Percentiles rank a stretch among this genome's conserved stretches.
phyloP scores from a whole-genome alignment of 352 stramenopile genomes.

The Stramenopiles sp. region DNA sequence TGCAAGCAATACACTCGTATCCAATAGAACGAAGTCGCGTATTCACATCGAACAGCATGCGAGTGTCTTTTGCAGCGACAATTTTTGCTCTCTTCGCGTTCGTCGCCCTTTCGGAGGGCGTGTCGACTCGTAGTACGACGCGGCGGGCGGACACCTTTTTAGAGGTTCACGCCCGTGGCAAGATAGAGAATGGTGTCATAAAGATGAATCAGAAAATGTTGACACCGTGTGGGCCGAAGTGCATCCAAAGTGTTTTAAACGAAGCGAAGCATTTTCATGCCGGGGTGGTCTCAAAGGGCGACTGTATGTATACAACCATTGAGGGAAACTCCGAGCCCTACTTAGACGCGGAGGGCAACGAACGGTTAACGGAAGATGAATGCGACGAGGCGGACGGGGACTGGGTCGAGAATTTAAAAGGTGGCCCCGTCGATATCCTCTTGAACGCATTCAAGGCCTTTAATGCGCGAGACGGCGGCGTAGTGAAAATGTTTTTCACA shows the following conservation, averaged over 20 bases:
- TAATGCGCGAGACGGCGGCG: neutral
- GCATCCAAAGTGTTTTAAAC: neutral
- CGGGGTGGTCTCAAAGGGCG: neutral
- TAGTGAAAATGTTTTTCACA: neutral
- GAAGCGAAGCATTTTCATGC: neutral
- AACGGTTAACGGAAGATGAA: neutral
- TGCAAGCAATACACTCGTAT: too few species aligned
- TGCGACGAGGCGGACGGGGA: neutral
- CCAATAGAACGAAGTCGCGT: too few species aligned
- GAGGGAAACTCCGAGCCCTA: neutral
- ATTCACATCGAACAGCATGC: too few species aligned
- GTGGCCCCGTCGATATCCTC: neutral
- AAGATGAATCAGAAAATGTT: too few species aligned
- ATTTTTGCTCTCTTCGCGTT: too few species aligned
- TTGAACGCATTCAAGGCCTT: neutral
- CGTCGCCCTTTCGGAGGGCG: too few species aligned
- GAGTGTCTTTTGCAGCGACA: too few species aligned
- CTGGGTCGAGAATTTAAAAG: neutral
- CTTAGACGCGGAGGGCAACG: neutral
- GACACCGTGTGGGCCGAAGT: neutral
- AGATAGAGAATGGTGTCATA: too few species aligned
- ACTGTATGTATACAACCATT: slow-evolving; percentile 2
- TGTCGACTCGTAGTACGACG: too few species aligned
- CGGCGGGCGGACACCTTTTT: too few species aligned
- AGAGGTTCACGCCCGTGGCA: too few species aligned